These are phyloP conservation scores for Coffea eugenioides DNA, from an alignment of 257 asterid species.

Conservation along the genomic window DNA sequence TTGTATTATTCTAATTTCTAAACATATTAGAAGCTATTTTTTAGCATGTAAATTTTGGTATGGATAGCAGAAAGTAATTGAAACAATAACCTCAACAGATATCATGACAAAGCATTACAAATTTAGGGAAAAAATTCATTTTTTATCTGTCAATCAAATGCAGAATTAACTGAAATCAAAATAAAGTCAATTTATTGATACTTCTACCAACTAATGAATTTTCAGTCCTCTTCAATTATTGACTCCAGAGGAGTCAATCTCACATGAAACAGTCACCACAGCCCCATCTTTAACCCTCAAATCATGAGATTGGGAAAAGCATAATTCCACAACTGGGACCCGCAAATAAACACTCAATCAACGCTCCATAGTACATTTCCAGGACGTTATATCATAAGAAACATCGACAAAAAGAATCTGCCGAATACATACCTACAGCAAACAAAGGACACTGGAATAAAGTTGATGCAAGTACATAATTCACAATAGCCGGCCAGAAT, in stretches of 20 bases:
- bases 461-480: neutral
- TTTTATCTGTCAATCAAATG: neutral
- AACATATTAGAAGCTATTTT: neutral
- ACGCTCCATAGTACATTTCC: neutral
- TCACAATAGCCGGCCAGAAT: neutral
- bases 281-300: neutral
- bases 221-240: neutral
- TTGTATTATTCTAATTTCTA: neutral
- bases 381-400: neutral
- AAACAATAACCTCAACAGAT: neutral
- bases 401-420: neutral
- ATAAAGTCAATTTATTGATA: neutral
- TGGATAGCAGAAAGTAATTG: neutral
- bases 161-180: neutral
- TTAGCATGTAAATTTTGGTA: neutral
- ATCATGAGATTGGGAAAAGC: neutral
- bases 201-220: neutral
- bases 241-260: neutral
- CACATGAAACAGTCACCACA: conserved; percentile 1
- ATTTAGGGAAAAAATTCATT: neutral
- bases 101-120: neutral
- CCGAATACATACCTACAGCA: neutral
- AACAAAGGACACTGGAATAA: neutral
- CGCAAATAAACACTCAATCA: neutral
- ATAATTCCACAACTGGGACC: neutral